phyloP scores from a whole-genome alignment of 371 early-diverging fungal species.

The Ordospora pajunii region DNA sequence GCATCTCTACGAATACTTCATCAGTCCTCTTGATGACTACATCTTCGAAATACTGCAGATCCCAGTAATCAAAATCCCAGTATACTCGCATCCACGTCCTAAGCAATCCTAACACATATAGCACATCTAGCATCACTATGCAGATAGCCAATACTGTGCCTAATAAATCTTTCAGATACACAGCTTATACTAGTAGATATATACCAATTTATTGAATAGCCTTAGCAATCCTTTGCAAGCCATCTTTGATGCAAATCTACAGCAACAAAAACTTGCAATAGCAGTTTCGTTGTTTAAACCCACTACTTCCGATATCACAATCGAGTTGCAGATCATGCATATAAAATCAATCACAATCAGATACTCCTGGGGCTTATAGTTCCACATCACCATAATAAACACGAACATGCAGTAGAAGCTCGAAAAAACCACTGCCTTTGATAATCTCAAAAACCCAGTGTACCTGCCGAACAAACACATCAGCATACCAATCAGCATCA shows the following conservation, averaged over 20 bases:
- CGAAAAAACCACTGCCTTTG: neutral
- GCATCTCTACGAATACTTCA: neutral
- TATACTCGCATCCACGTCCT: too few species aligned
- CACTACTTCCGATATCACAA: neutral
- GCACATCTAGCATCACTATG: too few species aligned
- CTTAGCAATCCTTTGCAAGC: neutral
- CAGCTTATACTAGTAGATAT: too few species aligned
- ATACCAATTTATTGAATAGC: too few species aligned
- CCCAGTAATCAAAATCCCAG: neutral
- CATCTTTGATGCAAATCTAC: neutral
- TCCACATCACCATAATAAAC: conserved; percentile 22
- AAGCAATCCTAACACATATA: neutral
- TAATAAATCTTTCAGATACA: too few species aligned
- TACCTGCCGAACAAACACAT: neutral
- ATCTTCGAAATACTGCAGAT: neutral
- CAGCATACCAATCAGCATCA: neutral
- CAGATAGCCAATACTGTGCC: too few species aligned
- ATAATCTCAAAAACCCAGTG: neutral
- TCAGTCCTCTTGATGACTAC: neutral
- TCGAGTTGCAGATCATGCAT: neutral
- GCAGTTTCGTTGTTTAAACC: neutral
- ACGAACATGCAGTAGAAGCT: conserved; percentile 28
- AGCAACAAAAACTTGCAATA: neutral
- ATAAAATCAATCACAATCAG: conserved; percentile 14
- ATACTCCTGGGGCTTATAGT: conserved; percentile 7